Conservation (phyloP, 2,329 filamentous ascomycete genomes). For the Fusarium sp. region DNA sequence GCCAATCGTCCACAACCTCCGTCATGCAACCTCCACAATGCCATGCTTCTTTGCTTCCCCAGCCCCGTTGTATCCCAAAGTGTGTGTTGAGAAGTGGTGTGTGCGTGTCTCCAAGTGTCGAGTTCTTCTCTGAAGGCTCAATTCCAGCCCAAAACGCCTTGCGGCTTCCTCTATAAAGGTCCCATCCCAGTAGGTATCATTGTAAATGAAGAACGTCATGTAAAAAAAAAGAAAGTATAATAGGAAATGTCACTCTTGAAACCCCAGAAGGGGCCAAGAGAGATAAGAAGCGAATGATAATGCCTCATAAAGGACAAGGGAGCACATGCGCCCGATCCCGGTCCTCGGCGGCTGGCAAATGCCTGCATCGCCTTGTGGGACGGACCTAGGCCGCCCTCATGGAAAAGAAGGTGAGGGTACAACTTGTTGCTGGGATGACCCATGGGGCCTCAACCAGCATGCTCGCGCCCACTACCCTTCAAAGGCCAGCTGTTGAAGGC, state of each 20-base stretch:
- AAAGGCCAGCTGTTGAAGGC: slow-evolving; percentile 54
- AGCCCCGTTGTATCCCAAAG: slow-evolving; percentile 37
- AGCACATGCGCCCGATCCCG: slow-evolving; percentile 15
- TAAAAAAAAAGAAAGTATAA: slow-evolving; percentile 41
- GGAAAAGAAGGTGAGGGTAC: slow-evolving; percentile 37
- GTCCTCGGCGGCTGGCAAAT: slow-evolving; percentile 48
- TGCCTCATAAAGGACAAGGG: slow-evolving; percentile 13
- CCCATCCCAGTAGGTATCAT: slow-evolving; percentile 52
- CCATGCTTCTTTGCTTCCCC: slow-evolving; percentile 33
- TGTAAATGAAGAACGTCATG: slow-evolving; percentile 44
- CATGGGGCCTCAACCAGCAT: slow-evolving; percentile 27
- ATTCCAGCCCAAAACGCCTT: slow-evolving; percentile 49
- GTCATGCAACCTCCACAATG: slow-evolving; percentile 22
- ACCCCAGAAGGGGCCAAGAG: slow-evolving; percentile 16
- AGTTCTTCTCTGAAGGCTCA: slow-evolving; percentile 40
- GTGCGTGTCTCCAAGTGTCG: slow-evolving; percentile 47
- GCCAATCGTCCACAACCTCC: slow-evolving; percentile 20
- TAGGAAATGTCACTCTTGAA: slow-evolving; percentile 44
- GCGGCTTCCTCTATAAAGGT: slow-evolving; percentile 54
- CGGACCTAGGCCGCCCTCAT: slow-evolving; percentile 40
- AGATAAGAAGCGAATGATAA: slow-evolving; percentile 28
- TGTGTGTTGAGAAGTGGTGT: slow-evolving; percentile 41
- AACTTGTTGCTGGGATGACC: slow-evolving; percentile 21
- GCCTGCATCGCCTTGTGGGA: slow-evolving; percentile 52
- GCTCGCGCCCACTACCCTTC: slow-evolving; percentile 42